These are phyloP conservation scores for Oryza glaberrima DNA, from an alignment of 176 grass and related monocot genomes.

Conservation along the genomic window DNA sequence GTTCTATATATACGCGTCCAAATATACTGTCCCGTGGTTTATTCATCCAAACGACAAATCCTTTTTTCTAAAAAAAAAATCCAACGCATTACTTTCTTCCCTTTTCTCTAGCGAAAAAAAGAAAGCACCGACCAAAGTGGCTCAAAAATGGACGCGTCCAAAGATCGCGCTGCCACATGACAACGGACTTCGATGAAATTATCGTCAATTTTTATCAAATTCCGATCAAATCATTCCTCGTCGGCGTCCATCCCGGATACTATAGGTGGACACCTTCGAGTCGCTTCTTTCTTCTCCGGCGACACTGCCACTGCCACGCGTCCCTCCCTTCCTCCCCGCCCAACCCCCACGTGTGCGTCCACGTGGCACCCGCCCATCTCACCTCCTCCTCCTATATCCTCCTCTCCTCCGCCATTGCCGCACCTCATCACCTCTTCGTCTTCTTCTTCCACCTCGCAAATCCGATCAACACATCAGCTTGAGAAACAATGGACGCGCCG, in stretches of 20 bases:
- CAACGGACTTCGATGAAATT: background rate
- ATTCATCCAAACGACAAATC: too few relatives aligned
- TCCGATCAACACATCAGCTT: background rate
- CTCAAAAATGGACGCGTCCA: background rate
- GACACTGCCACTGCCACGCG: constrained; percentile 54
- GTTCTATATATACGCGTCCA: too few relatives aligned
- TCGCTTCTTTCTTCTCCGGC: constrained; percentile 32
- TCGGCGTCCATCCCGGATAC: background rate
- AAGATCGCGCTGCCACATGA: background rate
- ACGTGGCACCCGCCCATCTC: constrained; percentile 41
- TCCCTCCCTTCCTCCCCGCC: background rate
- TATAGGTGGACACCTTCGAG: constrained; percentile 34
- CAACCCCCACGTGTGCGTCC: constrained; percentile 56
- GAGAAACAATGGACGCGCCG: constrained; percentile 47
- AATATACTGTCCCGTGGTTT: too few relatives aligned
- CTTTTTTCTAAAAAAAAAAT: too few relatives aligned
- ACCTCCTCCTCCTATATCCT: constrained; percentile 23
- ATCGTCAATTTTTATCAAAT: too few relatives aligned
- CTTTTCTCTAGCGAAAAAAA: background rate
- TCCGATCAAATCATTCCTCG: background rate
- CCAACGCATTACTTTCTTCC: too few relatives aligned
- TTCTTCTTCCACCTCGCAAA: background rate
- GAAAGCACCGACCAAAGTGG: background rate
- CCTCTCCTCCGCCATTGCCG: background rate
- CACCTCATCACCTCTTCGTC: background rate